Evolutionary conservation across 352 stramenopile species (phyloP), one percentile per base, ranked within the genome.

Genomic region (Globisporangium alternatum): DNA sequence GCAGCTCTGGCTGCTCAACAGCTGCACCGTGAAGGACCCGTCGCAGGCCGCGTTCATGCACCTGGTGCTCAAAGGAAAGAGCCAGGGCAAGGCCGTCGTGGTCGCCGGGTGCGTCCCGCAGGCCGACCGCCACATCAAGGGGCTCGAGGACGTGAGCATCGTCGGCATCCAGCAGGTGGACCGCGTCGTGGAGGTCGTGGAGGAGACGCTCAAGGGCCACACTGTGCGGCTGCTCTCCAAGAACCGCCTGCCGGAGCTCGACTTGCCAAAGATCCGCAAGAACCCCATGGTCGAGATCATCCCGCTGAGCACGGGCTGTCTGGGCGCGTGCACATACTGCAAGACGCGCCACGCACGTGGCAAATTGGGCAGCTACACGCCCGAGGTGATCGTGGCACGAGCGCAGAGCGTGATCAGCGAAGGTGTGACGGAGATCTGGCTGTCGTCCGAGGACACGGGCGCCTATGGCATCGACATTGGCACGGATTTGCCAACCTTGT

Each of bases 271-370:
- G 78, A 93, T 98, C 60, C 87, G 92, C 61, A 92, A 91, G 68
- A 97, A 98, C 71, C 87, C 83, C 5, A 89, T 95, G 70, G 86
- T 98, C 9, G 92, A 98, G 70, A 97, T 98, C 66, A 88, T 98
- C 47, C 91, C 91, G 28, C 69, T 98, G 28, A 97, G 86, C 54
- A 97, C 89, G 15, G 92, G 92, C 31, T 98, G 92, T 66, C 81
- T 98, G 5, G 91, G 91, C 13, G 87, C 88, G 5, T 98, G 92
- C 64, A 98, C 92, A 21, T 98, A 98, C 80, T 98, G 92, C 75
- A 98, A 98, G 77, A 98, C 92, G 9, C 86, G 86, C 25, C 89
- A 97, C 65, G 92, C 92, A 22, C 83, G 92, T n/a, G 92, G 92
- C 22, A 95, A 91, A 64, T 63, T 98, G 39, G 89, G 89, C 19